Evolutionary conservation across 768 basidiomycete genomes (phyloP), one percentile per base, ranked within the genome.

Genomic region (Rhizopogon salebrosus): DNA sequence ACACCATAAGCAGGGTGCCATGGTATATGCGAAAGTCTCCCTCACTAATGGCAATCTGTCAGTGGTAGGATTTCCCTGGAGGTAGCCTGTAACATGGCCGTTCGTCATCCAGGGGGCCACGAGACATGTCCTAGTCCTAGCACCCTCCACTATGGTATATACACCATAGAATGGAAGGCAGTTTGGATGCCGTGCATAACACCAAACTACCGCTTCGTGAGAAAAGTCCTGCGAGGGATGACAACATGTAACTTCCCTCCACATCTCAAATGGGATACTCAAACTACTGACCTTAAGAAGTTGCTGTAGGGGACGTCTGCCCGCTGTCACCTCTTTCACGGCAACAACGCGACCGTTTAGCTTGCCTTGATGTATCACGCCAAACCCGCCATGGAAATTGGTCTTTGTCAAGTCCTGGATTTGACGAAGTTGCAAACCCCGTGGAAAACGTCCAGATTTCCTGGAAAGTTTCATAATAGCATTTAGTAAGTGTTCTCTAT

Each of bases 71-170:
- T 67, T 58, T 14, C 2, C 4, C 38, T 56, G 39, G 27, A 76
- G 63, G 57, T 68, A 74, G 2, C 59, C 40, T 24, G 37, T 55
- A 4, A 75, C 51, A 20, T 68, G 64, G 11, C 69, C 69, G 4
- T 66, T 60, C 6, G 60, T 50, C 72, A 74, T 72, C 72, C 72
- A 75, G 23, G 64, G 74, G 3, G 74, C 74, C 38, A 75, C 65
- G 14, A 77, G 60, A 31, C 62, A 60, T 24, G 66, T 27, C 46
- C 64, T 54, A 14, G 49, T 6, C 26, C 7, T 13, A n/a, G 14
- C 23, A 51, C 22, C 34, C 5, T 36, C 48, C 24, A 59, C 43
- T 11, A 59, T 53, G 20, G 5, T 23, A 40, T 60, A 74, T 14
- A 69, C 45, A 1, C 72, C 71, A 56, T 67, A 65, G 23, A 74